Percentiles rank a stretch among this genome's conserved stretches.
phyloP scores from a whole-genome alignment of 345 rosid genomes.

The Eucalyptus microcorys region DNA sequence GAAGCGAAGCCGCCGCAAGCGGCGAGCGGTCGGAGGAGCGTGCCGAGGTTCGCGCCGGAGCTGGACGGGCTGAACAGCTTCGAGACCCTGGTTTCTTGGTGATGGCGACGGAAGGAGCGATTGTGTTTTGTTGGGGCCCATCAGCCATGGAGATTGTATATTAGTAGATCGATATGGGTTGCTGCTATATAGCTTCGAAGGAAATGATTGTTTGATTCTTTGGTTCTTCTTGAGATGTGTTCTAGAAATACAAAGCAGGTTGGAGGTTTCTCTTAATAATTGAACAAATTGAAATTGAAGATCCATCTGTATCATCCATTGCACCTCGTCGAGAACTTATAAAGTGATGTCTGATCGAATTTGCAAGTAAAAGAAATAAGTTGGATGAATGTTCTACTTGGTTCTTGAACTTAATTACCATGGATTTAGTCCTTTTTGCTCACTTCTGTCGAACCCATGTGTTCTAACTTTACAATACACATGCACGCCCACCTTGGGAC shows the following conservation, averaged over 20 bases:
- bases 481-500: too few species aligned
- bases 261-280: background rate
- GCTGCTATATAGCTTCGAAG: background rate
- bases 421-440: background rate
- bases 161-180: background rate
- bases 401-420: background rate
- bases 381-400: background rate
- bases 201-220: background rate
- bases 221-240: background rate
- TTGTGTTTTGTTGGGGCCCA: too few species aligned
- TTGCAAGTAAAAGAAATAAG: background rate
- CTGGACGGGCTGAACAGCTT: conserved; percentile 1
- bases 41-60: background rate
- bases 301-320: background rate
- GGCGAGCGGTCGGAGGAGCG: background rate
- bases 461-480: too few species aligned
- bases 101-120: background rate
- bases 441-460: background rate
- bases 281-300: background rate
- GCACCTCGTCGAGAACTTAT: background rate
- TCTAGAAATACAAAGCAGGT: background rate
- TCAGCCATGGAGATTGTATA: background rate
- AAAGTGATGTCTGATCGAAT: background rate
- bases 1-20: background rate
- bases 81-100: background rate